A percentile compares a stretch with the other conserved stretches of the same genome.
Evolutionary conservation across 2,329 filamentous ascomycete species (phyloP).

Genomic region (Neopestalotiopsis rosae): DNA sequence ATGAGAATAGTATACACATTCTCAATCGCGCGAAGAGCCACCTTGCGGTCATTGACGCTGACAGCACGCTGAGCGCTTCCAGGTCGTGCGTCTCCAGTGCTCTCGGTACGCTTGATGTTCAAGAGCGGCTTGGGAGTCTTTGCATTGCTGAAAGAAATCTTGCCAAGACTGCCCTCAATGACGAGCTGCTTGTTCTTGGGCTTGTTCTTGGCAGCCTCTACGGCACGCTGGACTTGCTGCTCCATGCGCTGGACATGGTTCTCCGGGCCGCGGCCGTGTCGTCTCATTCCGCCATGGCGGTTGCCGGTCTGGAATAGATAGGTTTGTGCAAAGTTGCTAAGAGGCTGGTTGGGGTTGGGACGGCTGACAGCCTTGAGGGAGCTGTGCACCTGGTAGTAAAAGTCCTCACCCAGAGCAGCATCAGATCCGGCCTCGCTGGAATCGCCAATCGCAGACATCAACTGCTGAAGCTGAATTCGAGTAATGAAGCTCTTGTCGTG

Average conservation of each 20-base stretch:
- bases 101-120: slow-evolving; percentile 90
- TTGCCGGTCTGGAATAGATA: slow-evolving; percentile 95
- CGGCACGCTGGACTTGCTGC: slow-evolving; percentile 95
- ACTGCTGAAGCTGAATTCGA: slow-evolving; percentile 93
- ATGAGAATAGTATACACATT: slow-evolving; percentile 86
- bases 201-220: slow-evolving; percentile 95
- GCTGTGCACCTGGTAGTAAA: slow-evolving; percentile 97
- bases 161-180: slow-evolving; percentile 93
- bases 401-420: slow-evolving; percentile 85
- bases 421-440: slow-evolving; percentile 81
- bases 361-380: slow-evolving; percentile 90
- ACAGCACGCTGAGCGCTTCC: slow-evolving; percentile 48
- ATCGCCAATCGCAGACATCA: slow-evolving; percentile 90
- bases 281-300: slow-evolving; percentile 74
- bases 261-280: slow-evolving; percentile 83
- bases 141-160: slow-evolving; percentile 98
- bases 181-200: slow-evolving; percentile 98
- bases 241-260: slow-evolving; percentile 99
- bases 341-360: slow-evolving; percentile 88
- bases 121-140: slow-evolving; percentile 95
- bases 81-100: slow-evolving; percentile 61
- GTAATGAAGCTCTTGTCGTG: slow-evolving; percentile 99
- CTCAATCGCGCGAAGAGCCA: slow-evolving; percentile 85
- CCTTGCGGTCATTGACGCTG: slow-evolving; percentile 75
- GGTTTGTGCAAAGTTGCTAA: slow-evolving; percentile 96